These are phyloP conservation scores for Discostella stelligeroides DNA, from an alignment of 108 stramenopile genomes.

Conservation along the genomic window DNA sequence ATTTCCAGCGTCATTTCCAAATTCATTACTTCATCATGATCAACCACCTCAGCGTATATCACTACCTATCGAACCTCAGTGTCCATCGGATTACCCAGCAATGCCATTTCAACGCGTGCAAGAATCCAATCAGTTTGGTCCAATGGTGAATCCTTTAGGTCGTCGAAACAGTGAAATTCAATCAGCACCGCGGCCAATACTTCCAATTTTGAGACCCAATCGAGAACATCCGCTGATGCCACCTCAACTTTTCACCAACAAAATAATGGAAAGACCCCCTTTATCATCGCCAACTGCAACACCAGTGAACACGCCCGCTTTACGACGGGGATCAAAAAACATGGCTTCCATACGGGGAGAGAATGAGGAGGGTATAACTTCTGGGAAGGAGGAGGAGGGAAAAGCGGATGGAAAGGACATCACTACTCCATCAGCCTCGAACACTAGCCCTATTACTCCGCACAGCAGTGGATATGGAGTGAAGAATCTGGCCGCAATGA, in stretches of 20 bases:
- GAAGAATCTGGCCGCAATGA: constrained; percentile 16
- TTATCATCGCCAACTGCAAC: too few species aligned
- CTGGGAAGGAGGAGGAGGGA: neutral
- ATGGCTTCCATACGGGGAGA: too few species aligned
- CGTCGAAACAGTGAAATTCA: neutral
- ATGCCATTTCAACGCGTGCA: constrained; percentile 4
- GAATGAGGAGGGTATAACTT: neutral
- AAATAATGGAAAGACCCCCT: too few species aligned
- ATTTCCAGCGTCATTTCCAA: neutral
- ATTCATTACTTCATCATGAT: neutral
- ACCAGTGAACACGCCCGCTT: too few species aligned
- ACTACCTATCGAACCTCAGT: neutral
- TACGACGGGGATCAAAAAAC: too few species aligned
- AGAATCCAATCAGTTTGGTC: neutral
- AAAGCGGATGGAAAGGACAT: neutral
- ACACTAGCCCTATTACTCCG: neutral
- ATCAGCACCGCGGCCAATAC: neutral
- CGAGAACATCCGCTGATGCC: too few species aligned
- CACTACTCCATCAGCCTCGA: neutral
- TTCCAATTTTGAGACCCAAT: too few species aligned
- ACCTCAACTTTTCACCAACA: too few species aligned
- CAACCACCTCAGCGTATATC: constrained; percentile 1
- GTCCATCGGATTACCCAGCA: neutral
- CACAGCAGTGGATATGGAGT: constrained; percentile 8
- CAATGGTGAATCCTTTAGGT: neutral